Evolutionary conservation across 2,329 filamentous ascomycete genomes (phyloP), one percentile per base, ranked within the genome.

Genomic region (Xylaria sp.): DNA sequence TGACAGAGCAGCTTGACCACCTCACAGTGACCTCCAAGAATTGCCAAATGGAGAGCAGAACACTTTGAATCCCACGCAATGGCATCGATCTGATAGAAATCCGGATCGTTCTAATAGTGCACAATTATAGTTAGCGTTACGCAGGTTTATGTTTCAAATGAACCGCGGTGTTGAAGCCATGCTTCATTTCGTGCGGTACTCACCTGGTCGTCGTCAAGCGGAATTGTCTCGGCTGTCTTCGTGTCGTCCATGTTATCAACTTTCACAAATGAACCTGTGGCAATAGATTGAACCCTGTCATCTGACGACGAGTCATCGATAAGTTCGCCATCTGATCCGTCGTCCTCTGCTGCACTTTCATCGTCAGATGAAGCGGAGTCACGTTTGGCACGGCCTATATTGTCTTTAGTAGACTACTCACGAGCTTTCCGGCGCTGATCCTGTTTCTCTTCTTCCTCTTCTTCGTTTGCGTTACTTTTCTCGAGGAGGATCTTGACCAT

Each of bases 1-100:
- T 89, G 84, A 62, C 92, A 91, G 7, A 97, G 86, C 28, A 89
- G 79, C 66, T 90, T 88, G 15, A 95, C 92, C 12, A 90, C 87
- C 3, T 91, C 86, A 31, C 87, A 82, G 72, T 95, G 90, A 0
- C 92, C 93, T 68, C 89, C 88, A 1, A 92, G 78, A 69, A 97
- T 94, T 8, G 94, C 94, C 33, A 94, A 85, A 78, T 97, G 94
- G 5, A 97, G 84, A 1, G 94, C 89, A 13, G 91, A 92, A 66
- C 89, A 88, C 4, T 90, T 89, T 5, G 85, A 87, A 74, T 97
- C 93, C 94, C 94, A 97, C 1, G 92, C 89, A n/a, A 92, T 77
- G 1, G 91, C 87, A 72, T 97, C 90, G 68, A 94, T 86, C 72
- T 96, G 89, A 78, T 92, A 95, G 62, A 94, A 87, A 79, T 97